Base-by-base conservation (phyloP, 371 early-diverging fungal species). In the Mortierella sp. region DNA sequence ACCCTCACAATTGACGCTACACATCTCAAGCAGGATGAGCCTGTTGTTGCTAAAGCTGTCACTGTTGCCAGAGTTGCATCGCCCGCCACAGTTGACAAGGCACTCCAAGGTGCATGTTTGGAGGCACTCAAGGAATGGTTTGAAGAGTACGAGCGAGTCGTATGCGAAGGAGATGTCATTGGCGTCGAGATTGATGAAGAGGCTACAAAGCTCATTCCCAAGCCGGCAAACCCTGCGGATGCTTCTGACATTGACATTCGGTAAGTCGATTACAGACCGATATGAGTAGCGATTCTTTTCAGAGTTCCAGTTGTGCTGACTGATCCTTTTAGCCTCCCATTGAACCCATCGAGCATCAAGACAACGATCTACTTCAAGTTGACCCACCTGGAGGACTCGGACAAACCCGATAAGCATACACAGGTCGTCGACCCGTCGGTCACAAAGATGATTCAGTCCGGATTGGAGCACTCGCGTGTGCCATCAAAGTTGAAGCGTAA, bases 11-110 rank as follows among this genome's bases (percentile, higher is more conserved):
- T 69, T 37, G 78, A 78, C 19, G 69, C 79, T 9, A 70, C 77
- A n/a, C 53, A 71, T 12, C 78, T 81, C 45, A 48, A 49, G 5
- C 71, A 77, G 45, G 82, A 80, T 6, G 85, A 86, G 4, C 86
- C 88, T 2, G 83, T 85, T 25, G 66, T 85, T 3, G 93, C 93
- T 5, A 81, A 74, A 31, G 87, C 89, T 9, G 84, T 94, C 7
- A 87, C 83, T 3, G 82, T 95, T 22, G 89, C 94, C 9, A 84
- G 94, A 12, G 82, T 95, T 2, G 91, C 94, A 0, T 90, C 93
- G 4, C 90, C 92, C 3, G 62, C 86, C 5, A 88, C 91, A 0
- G 90, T 88, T 59, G 90, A 93, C 60, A 89, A 88, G 60, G 81
- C 85, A 10, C 52, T 92, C 6, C 90, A 94, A 63, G 74, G 81